Evolutionary conservation across 1,139 yeast species (phyloP), one percentile per base, ranked within the genome.

Genomic region (Kurtzmaniella natalensis): DNA sequence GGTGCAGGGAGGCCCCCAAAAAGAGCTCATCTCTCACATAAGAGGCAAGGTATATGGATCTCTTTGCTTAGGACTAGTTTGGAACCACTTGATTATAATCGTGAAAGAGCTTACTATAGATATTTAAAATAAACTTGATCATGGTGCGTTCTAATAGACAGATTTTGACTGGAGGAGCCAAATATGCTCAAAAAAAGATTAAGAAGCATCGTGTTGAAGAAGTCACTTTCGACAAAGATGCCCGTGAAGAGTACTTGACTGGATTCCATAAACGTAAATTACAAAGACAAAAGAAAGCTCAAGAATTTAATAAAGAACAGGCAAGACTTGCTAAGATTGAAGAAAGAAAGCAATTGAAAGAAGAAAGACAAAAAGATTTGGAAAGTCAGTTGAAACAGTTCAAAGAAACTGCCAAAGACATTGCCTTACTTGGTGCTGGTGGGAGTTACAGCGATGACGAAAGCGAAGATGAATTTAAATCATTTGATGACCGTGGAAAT

Each of bases 251-350:
- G 40, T 92, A 81, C 57, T 65, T 92, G 46, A 92, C 96, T 1
- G 98, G 98, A 22, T 92, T 92, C 55, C 98, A 92, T 57, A 92
- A 92, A 61, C 75, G 98, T 51, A 92, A 92, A 57, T 54, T 89
- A 15, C 84, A 84, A 51, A 72, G 97, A 55, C 85, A 84, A 59
- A 89, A 87, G 61, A 81, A 81, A 46, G 97, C 97, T 0, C 78
- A 76, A 44, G 84, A 76, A 40, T 78, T 70, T 47, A 74, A 72
- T 34, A 78, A 81, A 46, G 95, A 88, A 53, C 85, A 81, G 50
- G 94, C 81, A 5, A 70, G 89, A 43, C 63, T 78, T 42, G 78
- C 77, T 3, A 75, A 76, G 48, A 67, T 87, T n/a, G 94, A 82
- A 44, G 95, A 85, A 51, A 71, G 96, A 41, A 76, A 78, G 47